Base-by-base conservation (phyloP, 179 eudicot genomes). In the Beta macrorhiza region DNA sequence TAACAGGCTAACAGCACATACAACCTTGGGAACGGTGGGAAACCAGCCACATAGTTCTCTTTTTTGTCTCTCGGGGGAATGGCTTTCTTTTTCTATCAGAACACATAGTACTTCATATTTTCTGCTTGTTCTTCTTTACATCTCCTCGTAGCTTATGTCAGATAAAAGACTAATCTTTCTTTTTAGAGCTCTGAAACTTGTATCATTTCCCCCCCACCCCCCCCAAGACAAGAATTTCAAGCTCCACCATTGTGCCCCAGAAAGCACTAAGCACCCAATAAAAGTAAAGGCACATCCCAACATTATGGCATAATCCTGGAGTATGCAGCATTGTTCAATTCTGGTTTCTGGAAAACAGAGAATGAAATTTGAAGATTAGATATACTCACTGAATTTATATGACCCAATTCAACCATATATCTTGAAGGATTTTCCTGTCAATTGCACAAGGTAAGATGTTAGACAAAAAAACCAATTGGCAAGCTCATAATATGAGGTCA, bases 401-500 rank as follows among this genome's bases (percentile, higher is more conserved):
- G 86, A 32, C 89, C 95, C 93, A 95, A 87, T 86, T 93, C 98
- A 58, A 91, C 97, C 97, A 92, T 89, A 83, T 84, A 95, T 44
- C 82, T 88, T 37, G 95, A 86, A 44, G 97, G 95, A 69, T 91
- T 93, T 85, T 90, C 98, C 99, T 93, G 95, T 63, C 47, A 79
- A 79, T 47, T 62, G 45, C 65, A 79, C 47, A 73, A 80, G 47
- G 77, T 61, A 47, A 68, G 61, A 73, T 44, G 82, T 83, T 42
- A 84, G 77, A 78, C 32, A 5, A 17, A 56, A 20, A 13, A 32
- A 55, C 1, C 11, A 22, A 14, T 56, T 12, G 5, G 13, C 22
- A 74, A 55, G 63, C 25, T 17, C 59, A 52, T 12, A 12, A 13
- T 7, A 42, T 15, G 53, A 44, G 52, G 73, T 44, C 17, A 42